A percentile compares a stretch with the other conserved stretches of the same genome.
Conservation (phyloP, 2,329 filamentous ascomycete species). For the Cercospora beticola region DNA sequence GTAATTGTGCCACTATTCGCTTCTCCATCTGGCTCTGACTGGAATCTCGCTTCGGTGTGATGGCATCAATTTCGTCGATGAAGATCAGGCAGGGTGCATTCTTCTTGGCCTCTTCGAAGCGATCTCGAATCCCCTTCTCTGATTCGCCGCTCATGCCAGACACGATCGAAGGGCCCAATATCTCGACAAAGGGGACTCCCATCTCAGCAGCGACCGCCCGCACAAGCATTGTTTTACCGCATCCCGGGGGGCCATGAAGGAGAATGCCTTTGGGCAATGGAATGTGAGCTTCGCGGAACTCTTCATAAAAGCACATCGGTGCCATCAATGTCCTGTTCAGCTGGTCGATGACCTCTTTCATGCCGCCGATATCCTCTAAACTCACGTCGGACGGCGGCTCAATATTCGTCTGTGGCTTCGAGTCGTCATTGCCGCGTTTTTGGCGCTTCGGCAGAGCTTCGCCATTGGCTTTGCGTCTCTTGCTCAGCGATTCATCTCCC, state of each 20-base stretch:
- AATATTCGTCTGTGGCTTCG: slow-evolving; percentile 48
- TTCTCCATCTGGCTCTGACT: slow-evolving; percentile 87
- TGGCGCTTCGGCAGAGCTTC: slow-evolving; percentile 67
- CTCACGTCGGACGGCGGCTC: slow-evolving; percentile 64
- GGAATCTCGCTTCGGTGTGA: slow-evolving; percentile 81
- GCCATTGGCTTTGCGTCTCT: slow-evolving; percentile 59
- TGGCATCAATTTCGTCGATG: slow-evolving; percentile 88
- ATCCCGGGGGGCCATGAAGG: slow-evolving; percentile 79
- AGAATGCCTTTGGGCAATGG: slow-evolving; percentile 73
- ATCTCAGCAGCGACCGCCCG: slow-evolving; percentile 75
- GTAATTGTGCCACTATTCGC: slow-evolving; percentile 77
- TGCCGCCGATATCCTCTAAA: slow-evolving; percentile 71
- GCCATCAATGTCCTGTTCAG: slow-evolving; percentile 70
- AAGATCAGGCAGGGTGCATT: slow-evolving; percentile 88
- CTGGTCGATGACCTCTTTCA: slow-evolving; percentile 69
- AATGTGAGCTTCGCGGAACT: slow-evolving; percentile 64
- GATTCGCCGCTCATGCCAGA: slow-evolving; percentile 88
- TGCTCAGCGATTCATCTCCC: slow-evolving; percentile 42
- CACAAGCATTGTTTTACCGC: slow-evolving; percentile 82
- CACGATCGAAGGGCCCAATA: slow-evolving; percentile 78
- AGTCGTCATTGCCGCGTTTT: slow-evolving; percentile 42
- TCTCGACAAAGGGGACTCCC: slow-evolving; percentile 74
- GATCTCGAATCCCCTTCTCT: slow-evolving; percentile 79
- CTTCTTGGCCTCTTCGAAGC: slow-evolving; percentile 83
- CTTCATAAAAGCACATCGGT: slow-evolving; percentile 67